Conservation (phyloP, 1,139 yeast species). For the Saccharomycopsis hybrid region DNA sequence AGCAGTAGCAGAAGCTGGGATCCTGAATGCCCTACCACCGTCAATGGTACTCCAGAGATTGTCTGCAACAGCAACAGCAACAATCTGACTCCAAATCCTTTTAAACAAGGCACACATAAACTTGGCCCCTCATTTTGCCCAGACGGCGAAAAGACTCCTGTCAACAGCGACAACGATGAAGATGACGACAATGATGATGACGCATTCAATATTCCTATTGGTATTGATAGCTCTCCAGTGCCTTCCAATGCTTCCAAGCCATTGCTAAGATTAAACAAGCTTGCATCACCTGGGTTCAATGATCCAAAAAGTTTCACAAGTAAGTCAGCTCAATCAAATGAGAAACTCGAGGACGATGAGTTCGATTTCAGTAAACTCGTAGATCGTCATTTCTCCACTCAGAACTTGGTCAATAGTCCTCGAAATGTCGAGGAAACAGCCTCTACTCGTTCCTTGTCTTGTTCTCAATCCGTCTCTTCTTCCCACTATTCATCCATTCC, state of each 20-base stretch:
- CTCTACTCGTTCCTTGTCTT: too few relatives aligned
- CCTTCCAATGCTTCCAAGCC: too few relatives aligned
- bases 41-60: constrained; percentile 14
- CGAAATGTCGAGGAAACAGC: too few relatives aligned
- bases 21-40: constrained; percentile 14
- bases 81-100: too few relatives aligned
- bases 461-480: too few relatives aligned
- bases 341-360: background rate
- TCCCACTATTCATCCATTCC: too few relatives aligned
- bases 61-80: too few relatives aligned
- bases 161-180: constrained; percentile 4
- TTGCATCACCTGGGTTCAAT: background rate
- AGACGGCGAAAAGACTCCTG: constrained; percentile 1
- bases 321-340: background rate
- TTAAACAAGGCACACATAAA: too few relatives aligned
- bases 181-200: constrained; percentile 2
- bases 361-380: constrained; percentile 1
- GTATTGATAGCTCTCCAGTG: constrained; percentile 14
- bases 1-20: constrained; percentile 2
- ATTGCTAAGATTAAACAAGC: background rate
- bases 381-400: background rate
- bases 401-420: too few relatives aligned
- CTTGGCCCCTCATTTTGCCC: too few relatives aligned
- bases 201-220: constrained; percentile 12
- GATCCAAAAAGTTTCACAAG: background rate